Base-by-base conservation (phyloP, 75 land plant genomes). In the Sequoiadendron giganteum region DNA sequence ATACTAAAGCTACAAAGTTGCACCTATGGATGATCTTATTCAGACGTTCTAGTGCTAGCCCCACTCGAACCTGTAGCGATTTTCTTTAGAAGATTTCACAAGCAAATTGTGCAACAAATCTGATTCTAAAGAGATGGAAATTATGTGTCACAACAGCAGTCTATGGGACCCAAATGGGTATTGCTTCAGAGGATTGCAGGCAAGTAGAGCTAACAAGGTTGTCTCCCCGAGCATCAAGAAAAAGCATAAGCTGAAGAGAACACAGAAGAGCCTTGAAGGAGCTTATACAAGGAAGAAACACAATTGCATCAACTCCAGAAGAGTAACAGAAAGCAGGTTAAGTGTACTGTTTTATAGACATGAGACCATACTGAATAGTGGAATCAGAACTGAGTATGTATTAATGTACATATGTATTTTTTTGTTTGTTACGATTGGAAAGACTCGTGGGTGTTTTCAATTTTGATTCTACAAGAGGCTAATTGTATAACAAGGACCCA, bases 311-410 rank as follows among this genome's bases (percentile, higher is more conserved):
- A 80, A 43, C 47, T 43, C 48, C 3, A 81, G 84, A 43, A 25
- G 3, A 43, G 9, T 48, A 25, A 81, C 45, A 1, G 48, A 18
- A 81, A 19, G 48, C 48, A 81, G 49, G 47, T 81, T 6, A 28
- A 81, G 45, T n/a, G 45, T 25, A 81, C 83, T 81, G 83, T 81
- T 81, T 81, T 81, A 81, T 81, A 81, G 83, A 16, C 39, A 78
- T 78, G 39, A 78, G 39, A 32, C 45, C 39, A 42, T 42, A 25
- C 45, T 42, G 28, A 25, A 42, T 13, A 43, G 48, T 45, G 83
- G 32, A 43, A 45, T 81, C 40, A 45, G 45, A 81, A n/a, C 48
- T 81, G 21, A 25, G n/a, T 42, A 45, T 81, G 40, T 45, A 43
- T 45, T 45, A 25, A 18, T 45, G 40, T 45, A 42, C 21, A 43